Evolutionary conservation across 2,329 filamentous ascomycete species (phyloP), one percentile per base, ranked within the genome.

Genomic region (Zasmidium cellare): DNA sequence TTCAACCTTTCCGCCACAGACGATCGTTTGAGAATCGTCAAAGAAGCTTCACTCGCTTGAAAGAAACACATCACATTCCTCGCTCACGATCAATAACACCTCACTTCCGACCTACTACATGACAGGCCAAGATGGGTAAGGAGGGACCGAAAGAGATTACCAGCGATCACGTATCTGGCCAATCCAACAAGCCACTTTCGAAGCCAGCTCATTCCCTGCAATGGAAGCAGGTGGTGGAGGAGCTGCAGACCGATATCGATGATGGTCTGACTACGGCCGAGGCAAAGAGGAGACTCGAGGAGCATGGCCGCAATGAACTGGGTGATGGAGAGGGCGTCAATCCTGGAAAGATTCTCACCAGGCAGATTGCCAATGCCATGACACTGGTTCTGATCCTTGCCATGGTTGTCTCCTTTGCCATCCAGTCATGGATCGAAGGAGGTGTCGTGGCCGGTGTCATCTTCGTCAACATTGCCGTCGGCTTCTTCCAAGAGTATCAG

Each of bases 341-440:
- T 81, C 86, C 88, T 79, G 86, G 81, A 67, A 92, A 87, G 66
- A 90, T 92, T 45, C 76, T 92, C 48, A 76, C 88, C 57, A 87
- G 87, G 66, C 89, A 92, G 72, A 74, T 91, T 20, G 84, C 86
- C 70, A 92, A 92, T 78, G 88, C 89, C 57, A 91, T 91, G 89
- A 88, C 89, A 63, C 71, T 89, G 72, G 87, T 79, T 5, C 70
- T 80, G n/a, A 75, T 80, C 35, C 66, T 80, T 55, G 78, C 76
- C 28, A 80, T 80, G 78, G 75, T 72, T 20, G 77, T 80, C 47
- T 78, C 76, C 49, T 80, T 79, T 60, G 77, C 74, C 35, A 79
- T 80, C 56, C 57, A 68, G 31, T 79, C 77, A 0, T 80, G 72
- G 70, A 79, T 80, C 57, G 78, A 80, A 68, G 78, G 77, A 49